Percentiles rank a stretch among this genome's conserved stretches.
Evolutionary conservation across 129 eudicot genomes (phyloP).

Genomic region (Escallonia rubra): DNA sequence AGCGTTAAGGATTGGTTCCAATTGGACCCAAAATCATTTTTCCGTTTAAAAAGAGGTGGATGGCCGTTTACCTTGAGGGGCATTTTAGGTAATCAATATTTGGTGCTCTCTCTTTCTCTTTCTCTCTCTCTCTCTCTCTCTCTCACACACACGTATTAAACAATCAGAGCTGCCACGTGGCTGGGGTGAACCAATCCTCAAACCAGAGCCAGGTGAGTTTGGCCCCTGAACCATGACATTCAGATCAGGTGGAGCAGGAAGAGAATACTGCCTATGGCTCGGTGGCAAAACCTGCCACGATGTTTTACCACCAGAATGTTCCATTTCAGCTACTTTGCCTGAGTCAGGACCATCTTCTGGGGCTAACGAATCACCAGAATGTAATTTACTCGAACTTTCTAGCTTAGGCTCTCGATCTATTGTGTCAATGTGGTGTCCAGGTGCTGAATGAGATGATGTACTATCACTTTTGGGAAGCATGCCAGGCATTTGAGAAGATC

Average conservation of each 20-base stretch:
- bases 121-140: no score
- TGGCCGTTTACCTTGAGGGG: no score
- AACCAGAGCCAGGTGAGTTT: conserved; percentile 55
- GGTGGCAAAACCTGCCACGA: conserved; percentile 33
- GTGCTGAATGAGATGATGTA: conserved; percentile 6
- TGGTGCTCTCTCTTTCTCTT: no score
- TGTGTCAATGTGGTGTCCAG: background rate
- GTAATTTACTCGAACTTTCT: conserved; percentile 13
- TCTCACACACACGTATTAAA: no score
- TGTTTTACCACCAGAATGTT: conserved; percentile 29
- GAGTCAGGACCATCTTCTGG: conserved; percentile 6
- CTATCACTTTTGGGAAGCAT: conserved; percentile 6
- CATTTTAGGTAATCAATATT: no score
- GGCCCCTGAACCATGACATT: conserved; percentile 56
- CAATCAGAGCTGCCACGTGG: no score
- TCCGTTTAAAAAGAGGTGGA: no score
- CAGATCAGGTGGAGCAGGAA: conserved; percentile 63
- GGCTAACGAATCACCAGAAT: conserved; percentile 4
- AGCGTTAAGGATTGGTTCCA: no score
- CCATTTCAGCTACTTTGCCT: conserved; percentile 20
- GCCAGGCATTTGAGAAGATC: conserved; percentile 9
- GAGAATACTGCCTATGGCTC: conserved; percentile 37
- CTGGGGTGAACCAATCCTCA: conserved; percentile 54
- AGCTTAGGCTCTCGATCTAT: conserved; percentile 12
- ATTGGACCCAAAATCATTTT: no score